These are phyloP conservation scores for Saccharomyces hybrid DNA, from an alignment of 1,139 yeast genomes.

Conservation along the genomic window DNA sequence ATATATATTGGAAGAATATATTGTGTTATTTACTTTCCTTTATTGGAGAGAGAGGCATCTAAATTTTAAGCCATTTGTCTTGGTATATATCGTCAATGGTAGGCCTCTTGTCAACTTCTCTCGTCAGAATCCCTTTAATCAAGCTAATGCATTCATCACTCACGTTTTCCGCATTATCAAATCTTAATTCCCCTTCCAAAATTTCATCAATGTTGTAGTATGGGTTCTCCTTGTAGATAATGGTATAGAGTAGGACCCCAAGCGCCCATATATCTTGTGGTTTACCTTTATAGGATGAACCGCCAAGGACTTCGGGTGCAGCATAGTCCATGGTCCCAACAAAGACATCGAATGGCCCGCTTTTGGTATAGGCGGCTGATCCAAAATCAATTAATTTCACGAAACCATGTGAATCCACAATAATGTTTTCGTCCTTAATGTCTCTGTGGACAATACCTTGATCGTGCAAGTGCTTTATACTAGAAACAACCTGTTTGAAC, in stretches of 20 bases:
- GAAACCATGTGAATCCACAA: constrained; percentile 69
- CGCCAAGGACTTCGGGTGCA: constrained; percentile 89
- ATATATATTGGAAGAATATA: background rate
- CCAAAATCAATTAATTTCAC: constrained; percentile 92
- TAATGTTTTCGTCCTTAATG: constrained; percentile 89
- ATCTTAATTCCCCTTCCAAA: constrained; percentile 76
- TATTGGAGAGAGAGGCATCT: background rate
- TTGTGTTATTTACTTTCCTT: background rate
- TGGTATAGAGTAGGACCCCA: constrained; percentile 81
- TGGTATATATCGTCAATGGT: constrained; percentile 59
- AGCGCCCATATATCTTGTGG: constrained; percentile 97
- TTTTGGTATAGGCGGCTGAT: constrained; percentile 80
- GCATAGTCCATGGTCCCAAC: constrained; percentile 97
- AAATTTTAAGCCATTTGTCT: constrained; percentile 55
- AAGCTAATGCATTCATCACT: constrained; percentile 53
- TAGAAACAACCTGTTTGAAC: constrained; percentile 71
- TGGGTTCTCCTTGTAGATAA: constrained; percentile 88
- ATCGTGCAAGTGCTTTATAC: constrained; percentile 71
- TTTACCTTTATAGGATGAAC: constrained; percentile 83
- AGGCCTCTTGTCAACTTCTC: constrained; percentile 63
- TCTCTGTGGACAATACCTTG: constrained; percentile 92
- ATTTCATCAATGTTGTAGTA: constrained; percentile 93
- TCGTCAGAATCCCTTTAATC: constrained; percentile 54
- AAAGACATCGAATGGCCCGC: constrained; percentile 94
- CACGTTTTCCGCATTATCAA: constrained; percentile 47